These are phyloP conservation scores for Viola pubescens DNA, from an alignment of 441 rosid species.

Conservation along the genomic window DNA sequence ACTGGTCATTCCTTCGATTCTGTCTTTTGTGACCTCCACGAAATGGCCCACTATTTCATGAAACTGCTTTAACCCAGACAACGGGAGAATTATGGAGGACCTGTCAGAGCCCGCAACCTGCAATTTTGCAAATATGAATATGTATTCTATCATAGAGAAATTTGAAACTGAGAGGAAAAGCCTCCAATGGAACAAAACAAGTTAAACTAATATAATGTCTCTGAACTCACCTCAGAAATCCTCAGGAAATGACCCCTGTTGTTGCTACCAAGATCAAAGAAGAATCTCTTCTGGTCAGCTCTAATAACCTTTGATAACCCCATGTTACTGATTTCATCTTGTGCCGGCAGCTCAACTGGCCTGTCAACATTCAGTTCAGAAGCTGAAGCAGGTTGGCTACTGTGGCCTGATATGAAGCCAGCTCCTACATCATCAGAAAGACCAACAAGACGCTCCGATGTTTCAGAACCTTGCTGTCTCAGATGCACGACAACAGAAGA, in stretches of 20 bases:
- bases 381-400: slow-evolving; percentile 56
- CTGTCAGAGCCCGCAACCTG: slow-evolving; percentile 97
- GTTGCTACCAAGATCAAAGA: slow-evolving; percentile 95
- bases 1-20: slow-evolving; percentile 76
- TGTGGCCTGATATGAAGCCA: slow-evolving; percentile 92
- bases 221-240: slow-evolving; percentile 70
- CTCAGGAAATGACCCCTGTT: slow-evolving; percentile 91
- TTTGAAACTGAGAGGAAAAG: neutral
- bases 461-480: slow-evolving; percentile 63
- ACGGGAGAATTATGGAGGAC: slow-evolving; percentile 92
- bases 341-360: slow-evolving; percentile 55
- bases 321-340: slow-evolving; percentile 55
- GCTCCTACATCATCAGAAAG: slow-evolving; percentile 98
- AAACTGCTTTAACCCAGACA: slow-evolving; percentile 87
- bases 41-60: slow-evolving; percentile 86
- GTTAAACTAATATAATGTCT: neutral
- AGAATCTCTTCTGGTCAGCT: slow-evolving; percentile 91
- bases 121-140: slow-evolving; percentile 9
- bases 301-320: slow-evolving; percentile 83
- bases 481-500: slow-evolving; percentile 14
- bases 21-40: slow-evolving; percentile 88
- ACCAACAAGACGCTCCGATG: slow-evolving; percentile 68
- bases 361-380: slow-evolving; percentile 65
- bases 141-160: neutral
- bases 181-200: neutral